Evolutionary conservation across 306 rosid genomes (phyloP).

Genomic region (Glycine latifolia): DNA sequence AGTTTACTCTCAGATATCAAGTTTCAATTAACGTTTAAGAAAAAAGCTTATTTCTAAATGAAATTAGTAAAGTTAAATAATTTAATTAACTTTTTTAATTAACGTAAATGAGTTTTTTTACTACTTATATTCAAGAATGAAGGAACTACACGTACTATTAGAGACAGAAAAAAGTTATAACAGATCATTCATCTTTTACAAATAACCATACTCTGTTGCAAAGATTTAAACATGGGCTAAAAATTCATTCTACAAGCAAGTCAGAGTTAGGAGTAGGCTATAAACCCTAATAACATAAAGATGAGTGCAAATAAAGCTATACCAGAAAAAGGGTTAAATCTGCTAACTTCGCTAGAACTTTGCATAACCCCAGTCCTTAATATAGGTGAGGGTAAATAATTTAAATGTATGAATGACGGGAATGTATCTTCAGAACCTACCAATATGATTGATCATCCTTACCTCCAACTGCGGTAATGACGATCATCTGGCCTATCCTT

Average conservation of each 20-base stretch:
- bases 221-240: constrained; percentile 11
- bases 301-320: constrained; percentile 16
- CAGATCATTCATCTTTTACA: not conserved
- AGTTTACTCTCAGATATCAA: too few relatives aligned
- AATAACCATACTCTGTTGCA: constrained; percentile 23
- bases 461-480: constrained; percentile 64
- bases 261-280: not conserved
- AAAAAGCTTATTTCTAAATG: too few relatives aligned
- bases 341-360: constrained; percentile 40
- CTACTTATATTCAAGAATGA: too few relatives aligned
- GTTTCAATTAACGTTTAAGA: too few relatives aligned
- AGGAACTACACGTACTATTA: too few relatives aligned
- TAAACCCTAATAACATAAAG: not conserved
- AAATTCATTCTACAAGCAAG: constrained; percentile 21
- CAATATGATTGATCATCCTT: constrained; percentile 31
- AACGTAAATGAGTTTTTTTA: too few relatives aligned
- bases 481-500: constrained; percentile 56
- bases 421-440: constrained; percentile 34
- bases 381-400: constrained; percentile 23
- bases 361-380: constrained; percentile 45
- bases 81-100: too few relatives aligned
- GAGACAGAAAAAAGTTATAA: not conserved
- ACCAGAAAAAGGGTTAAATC: constrained; percentile 40
- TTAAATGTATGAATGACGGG: constrained; percentile 12
- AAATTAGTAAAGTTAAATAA: too few relatives aligned